Conservation (phyloP, 331 rosid genomes). For the Malus hybrid region DNA sequence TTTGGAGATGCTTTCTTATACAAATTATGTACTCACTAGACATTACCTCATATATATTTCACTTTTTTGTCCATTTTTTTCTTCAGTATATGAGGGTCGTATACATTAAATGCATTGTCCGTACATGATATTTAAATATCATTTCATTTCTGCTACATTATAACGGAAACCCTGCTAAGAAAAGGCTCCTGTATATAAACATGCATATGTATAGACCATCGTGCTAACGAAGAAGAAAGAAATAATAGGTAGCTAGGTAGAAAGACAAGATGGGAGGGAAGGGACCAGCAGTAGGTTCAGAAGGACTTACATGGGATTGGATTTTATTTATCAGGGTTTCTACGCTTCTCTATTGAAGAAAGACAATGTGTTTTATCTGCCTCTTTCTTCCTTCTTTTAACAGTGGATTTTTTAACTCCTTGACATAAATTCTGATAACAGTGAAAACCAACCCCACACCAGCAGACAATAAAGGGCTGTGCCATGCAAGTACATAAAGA, state of each 20-base stretch:
- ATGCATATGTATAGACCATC: not conserved
- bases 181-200: too few species aligned
- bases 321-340: slow-evolving; percentile 25
- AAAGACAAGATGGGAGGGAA: not conserved
- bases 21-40: too few species aligned
- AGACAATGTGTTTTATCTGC: slow-evolving; percentile 28
- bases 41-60: too few species aligned
- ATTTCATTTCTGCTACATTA: too few species aligned
- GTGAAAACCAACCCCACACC: slow-evolving; percentile 18
- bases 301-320: slow-evolving; percentile 31
- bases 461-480: slow-evolving; percentile 19
- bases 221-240: slow-evolving; percentile 2
- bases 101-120: too few species aligned
- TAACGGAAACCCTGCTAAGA: too few species aligned
- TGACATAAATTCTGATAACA: slow-evolving; percentile 41
- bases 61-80: too few species aligned
- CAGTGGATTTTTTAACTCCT: slow-evolving; percentile 26
- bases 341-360: slow-evolving; percentile 26
- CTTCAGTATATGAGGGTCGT: too few species aligned
- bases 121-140: too few species aligned
- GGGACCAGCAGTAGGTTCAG: slow-evolving; percentile 55
- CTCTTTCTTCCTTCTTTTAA: not conserved
- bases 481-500: slow-evolving; percentile 36
- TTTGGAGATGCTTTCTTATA: too few species aligned
- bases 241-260: not conserved